Percentiles rank a stretch among this genome's conserved stretches.
phyloP scores from a whole-genome alignment of 176 grass and related monocot genomes.

The Cocos nucifera region DNA sequence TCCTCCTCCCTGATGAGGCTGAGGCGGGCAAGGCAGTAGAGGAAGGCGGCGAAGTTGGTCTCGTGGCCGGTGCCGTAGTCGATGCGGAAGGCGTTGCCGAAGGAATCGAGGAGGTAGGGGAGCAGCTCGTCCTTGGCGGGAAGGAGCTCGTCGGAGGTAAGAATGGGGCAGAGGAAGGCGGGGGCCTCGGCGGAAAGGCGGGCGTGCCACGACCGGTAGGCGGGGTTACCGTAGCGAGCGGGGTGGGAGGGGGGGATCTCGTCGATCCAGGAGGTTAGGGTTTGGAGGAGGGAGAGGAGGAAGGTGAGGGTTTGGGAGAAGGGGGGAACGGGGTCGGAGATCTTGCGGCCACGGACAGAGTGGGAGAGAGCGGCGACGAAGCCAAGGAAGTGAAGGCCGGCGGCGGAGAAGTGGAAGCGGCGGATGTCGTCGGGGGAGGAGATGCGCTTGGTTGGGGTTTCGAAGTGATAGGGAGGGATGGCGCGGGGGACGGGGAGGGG shows the following conservation, averaged over 20 bases:
- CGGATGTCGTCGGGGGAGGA: conserved; percentile 41
- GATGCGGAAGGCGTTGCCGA: conserved; percentile 78
- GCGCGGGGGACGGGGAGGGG: conserved; percentile 41
- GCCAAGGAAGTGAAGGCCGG: conserved; percentile 69
- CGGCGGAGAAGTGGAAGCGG: conserved; percentile 51
- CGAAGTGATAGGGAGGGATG: conserved; percentile 47
- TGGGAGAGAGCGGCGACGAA: conserved; percentile 73
- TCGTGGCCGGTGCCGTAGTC: conserved; percentile 80
- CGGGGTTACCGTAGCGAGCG: conserved; percentile 80
- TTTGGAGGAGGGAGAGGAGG: conserved; percentile 45
- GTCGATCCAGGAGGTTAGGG: conserved; percentile 42
- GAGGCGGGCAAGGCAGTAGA: conserved; percentile 81
- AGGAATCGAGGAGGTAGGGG: conserved; percentile 88
- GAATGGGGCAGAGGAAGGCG: conserved; percentile 28
- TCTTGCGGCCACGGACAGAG: conserved; percentile 59
- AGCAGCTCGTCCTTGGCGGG: conserved; percentile 49
- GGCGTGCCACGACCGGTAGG: conserved; percentile 77
- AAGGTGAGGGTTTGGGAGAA: conserved; percentile 37
- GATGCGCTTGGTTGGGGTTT: conserved; percentile 53
- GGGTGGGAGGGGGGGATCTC: conserved; percentile 55
- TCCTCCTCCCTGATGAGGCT: conserved; percentile 58
- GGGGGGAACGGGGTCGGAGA: conserved; percentile 56
- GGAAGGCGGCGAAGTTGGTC: conserved; percentile 85
- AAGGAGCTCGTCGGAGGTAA: conserved; percentile 30
- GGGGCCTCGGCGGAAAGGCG: conserved; percentile 36